Evolutionary conservation across 441 rosid genomes (phyloP), one percentile per base, ranked within the genome.

Genomic region (Pelargonium myrrhifolium): DNA sequence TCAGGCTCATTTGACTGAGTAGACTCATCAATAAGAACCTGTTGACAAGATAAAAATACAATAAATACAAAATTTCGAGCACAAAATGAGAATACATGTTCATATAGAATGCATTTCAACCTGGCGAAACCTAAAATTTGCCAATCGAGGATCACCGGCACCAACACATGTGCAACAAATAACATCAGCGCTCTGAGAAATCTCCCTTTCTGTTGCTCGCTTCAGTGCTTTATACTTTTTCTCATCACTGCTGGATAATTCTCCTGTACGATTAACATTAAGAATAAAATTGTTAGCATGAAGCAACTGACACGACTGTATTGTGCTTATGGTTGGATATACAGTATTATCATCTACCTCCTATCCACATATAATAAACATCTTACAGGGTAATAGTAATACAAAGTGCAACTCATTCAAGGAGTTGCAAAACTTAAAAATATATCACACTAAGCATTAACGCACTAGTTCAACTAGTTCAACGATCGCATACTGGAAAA

Each of bases 11-110:
- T 95, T 47, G 99, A 89, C 71, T 92, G 98, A 71, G 99, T 92
- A 74, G 99, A 95, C 88, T 95, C 99, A 73, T 95, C 99, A 76
- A 95, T 95, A 74, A 95, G 97, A 62, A 95, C 99, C 99, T 95
- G 42, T 24, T 9, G 76, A 74, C 71, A 70, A 37, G 65, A 45
- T 14, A 69, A 18, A 72, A 68, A 68, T 45, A 24, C 10, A 20
- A 5, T 55, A 10, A 58, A 24, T 49, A 7, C 78, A 74, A 82
- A 84, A 49, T 59, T 42, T 55, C 75, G 65, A 70, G 64, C 14
- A 47, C 62, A 42, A 37, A 58, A 62, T 45, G 11, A 37, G 40
- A 71, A 39, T 72, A 66, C 45, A 62, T 26, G 22, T 10, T 43
- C 24, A 68, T 43, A 42, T 49, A 40, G 55, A 24, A 71, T 20